Percentiles rank a stretch among this genome's conserved stretches.
Conservation (phyloP, 805 yeast genomes). For the Candida multigemmis region DNA sequence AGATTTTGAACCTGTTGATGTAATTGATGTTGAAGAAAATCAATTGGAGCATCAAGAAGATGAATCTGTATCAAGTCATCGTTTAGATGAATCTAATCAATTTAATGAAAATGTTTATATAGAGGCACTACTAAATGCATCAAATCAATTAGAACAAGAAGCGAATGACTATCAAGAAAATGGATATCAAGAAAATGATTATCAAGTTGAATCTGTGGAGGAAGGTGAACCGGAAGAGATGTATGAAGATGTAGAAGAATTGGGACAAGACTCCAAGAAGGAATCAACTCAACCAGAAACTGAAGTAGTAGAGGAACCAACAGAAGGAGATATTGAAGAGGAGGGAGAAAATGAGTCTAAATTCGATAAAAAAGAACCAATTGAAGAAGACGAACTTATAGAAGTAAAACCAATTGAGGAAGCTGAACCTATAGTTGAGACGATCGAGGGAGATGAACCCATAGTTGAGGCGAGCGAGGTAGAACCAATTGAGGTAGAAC, state of each 20-base stretch:
- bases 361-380: background rate
- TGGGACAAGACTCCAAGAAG: slow-evolving; percentile 1
- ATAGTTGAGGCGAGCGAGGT: slow-evolving; percentile 4
- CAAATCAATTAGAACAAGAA: slow-evolving; percentile 1
- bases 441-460: too few relatives aligned
- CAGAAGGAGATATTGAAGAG: background rate
- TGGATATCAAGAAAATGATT: slow-evolving; percentile 3
- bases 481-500: slow-evolving; percentile 2
- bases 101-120: background rate
- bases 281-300: slow-evolving; percentile 1
- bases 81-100: background rate
- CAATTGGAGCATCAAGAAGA: slow-evolving; percentile 1
- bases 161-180: slow-evolving; percentile 1
- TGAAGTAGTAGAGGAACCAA: background rate
- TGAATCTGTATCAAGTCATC: background rate
- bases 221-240: slow-evolving; percentile 3
- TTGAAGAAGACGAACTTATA: slow-evolving; percentile 3
- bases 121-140: slow-evolving; percentile 1
- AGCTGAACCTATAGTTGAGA: background rate
- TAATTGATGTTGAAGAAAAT: slow-evolving; percentile 2
- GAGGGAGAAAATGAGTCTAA: slow-evolving; percentile 1
- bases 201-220: slow-evolving; percentile 1
- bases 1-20: background rate
- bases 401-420: slow-evolving; percentile 5
- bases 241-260: slow-evolving; percentile 1